Evolutionary conservation across 2,329 filamentous ascomycete species (phyloP).

Genomic region (Fusarium euwallaceae): DNA sequence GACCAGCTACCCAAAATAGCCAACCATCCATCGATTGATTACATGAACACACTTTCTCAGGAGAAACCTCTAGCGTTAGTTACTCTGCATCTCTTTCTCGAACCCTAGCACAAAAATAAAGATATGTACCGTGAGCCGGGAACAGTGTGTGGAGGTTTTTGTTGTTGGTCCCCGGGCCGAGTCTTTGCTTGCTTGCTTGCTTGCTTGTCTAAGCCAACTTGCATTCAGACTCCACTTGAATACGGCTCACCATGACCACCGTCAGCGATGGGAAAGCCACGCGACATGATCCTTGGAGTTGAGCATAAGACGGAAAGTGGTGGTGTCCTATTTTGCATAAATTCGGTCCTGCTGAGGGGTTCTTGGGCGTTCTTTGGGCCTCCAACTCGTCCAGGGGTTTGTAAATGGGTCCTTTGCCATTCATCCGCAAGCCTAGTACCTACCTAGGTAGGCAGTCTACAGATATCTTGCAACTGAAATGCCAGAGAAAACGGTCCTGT

Average conservation of each 20-base stretch:
- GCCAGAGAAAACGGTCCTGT: not conserved
- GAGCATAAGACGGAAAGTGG: not conserved
- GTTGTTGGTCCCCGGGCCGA: not conserved
- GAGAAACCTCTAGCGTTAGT: not conserved
- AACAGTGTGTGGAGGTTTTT: not conserved
- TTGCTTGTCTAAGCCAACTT: not conserved
- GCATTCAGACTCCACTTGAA: slow-evolving; percentile 10
- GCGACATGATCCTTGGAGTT: not conserved
- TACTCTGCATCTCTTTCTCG: not conserved
- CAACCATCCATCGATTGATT: not conserved
- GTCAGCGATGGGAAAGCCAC: slow-evolving; percentile 8
- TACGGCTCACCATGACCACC: slow-evolving; percentile 9
- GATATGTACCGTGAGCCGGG: not conserved
- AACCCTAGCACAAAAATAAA: not conserved
- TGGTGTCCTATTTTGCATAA: not conserved
- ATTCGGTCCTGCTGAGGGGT: not conserved
- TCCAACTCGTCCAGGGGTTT: slow-evolving; percentile 1
- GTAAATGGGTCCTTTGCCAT: not conserved
- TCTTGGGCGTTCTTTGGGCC: slow-evolving; percentile 6
- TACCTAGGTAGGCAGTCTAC: too few species aligned
- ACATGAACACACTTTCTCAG: not conserved
- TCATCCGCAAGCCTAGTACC: not conserved
- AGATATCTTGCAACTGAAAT: not conserved
- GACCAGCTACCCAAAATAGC: slow-evolving; percentile 1
- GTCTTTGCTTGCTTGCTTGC: not conserved